Evolutionary conservation across 2,329 filamentous ascomycete species (phyloP).

Genomic region (Westerdykella aurantiaca): DNA sequence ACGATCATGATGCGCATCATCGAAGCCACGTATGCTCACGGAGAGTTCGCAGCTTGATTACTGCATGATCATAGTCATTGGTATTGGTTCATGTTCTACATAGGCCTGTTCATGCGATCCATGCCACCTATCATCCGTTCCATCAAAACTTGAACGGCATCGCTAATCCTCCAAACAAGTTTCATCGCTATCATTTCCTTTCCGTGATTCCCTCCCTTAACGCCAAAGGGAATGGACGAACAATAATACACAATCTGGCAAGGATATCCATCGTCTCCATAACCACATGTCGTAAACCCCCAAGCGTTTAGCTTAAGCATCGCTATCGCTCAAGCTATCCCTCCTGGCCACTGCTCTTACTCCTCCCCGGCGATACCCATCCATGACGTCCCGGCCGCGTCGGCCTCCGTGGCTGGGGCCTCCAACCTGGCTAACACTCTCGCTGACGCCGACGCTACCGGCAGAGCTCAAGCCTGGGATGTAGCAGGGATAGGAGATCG

Average conservation of each 20-base stretch:
- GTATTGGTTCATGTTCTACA: too few species aligned
- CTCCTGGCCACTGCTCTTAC: conserved; percentile 39
- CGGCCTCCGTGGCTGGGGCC: conserved; percentile 31
- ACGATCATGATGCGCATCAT: too few species aligned
- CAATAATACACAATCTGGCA: background rate
- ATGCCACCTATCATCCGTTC: background rate
- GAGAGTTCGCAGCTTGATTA: too few species aligned
- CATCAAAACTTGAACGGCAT: background rate
- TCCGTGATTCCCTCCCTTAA: background rate
- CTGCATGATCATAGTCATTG: too few species aligned
- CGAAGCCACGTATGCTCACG: too few species aligned
- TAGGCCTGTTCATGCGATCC: too few species aligned
- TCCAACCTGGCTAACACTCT: conserved; percentile 39
- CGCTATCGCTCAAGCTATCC: conserved; percentile 52
- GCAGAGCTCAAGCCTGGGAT: conserved; percentile 48
- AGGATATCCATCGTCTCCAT: background rate
- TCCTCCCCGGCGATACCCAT: conserved; percentile 39
- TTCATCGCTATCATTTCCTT: too few species aligned
- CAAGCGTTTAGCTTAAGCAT: conserved; percentile 16
- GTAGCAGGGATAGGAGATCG: conserved; percentile 53
- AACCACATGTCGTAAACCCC: background rate
- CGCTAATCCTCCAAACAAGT: background rate
- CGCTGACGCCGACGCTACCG: conserved; percentile 30
- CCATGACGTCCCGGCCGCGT: conserved; percentile 39
- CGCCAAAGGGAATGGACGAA: background rate